Evolutionary conservation across 148 eudicot species (phyloP).

Genomic region (Cornus controversa): DNA sequence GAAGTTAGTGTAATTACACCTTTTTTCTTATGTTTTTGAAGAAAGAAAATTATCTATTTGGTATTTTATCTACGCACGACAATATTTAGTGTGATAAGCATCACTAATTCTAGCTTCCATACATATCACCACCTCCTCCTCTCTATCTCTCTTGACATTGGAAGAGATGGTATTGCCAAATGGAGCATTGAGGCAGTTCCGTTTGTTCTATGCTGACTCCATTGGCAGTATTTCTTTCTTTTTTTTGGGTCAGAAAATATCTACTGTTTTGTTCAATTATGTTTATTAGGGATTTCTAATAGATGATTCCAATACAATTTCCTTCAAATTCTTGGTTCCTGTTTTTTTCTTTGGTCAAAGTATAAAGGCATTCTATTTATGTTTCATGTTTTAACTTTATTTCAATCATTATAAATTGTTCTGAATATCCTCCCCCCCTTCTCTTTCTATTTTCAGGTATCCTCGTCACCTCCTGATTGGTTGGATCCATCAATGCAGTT

Average conservation of each 20-base stretch:
- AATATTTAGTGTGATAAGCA: neutral
- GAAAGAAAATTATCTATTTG: neutral
- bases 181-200: neutral
- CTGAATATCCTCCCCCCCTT: neutral
- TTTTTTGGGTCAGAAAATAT: no score
- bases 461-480: slow-evolving; percentile 49
- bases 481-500: slow-evolving; percentile 62
- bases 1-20: no score
- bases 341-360: neutral
- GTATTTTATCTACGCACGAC: neutral
- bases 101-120: neutral
- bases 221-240: neutral
- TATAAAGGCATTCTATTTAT: neutral
- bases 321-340: neutral
- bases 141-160: neutral
- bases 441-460: slow-evolving; percentile 37
- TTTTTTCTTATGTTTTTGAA: no score
- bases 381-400: neutral
- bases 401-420: neutral
- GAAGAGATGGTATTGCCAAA: neutral
- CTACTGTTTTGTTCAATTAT: neutral
- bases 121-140: no score
- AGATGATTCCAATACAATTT: neutral
- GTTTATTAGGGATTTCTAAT: slow-evolving; percentile 1
- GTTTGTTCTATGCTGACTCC: neutral